Percentiles rank a stretch among this genome's conserved stretches.
phyloP scores from a whole-genome alignment of 305 asterid genomes.

The Stenogyne calaminthoides region DNA sequence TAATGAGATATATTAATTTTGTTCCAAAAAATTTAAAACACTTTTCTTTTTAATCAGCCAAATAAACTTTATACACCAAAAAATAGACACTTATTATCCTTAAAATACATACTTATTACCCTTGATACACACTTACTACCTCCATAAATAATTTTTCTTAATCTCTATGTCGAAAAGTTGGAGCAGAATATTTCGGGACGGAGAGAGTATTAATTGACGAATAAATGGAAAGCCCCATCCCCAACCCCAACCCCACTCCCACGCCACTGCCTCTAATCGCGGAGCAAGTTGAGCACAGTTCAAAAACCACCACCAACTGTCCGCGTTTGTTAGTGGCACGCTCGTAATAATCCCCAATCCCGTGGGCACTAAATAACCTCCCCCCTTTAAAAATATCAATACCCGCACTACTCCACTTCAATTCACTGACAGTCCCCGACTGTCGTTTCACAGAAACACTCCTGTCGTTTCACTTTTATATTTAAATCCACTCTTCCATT shows the following conservation, averaged over 20 bases:
- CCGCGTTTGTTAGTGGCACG: not conserved
- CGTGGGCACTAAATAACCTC: not conserved
- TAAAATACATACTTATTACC: too few relatives aligned
- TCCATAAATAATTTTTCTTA: too few relatives aligned
- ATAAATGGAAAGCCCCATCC: not conserved
- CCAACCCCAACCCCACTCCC: too few relatives aligned
- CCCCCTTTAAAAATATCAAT: constrained; percentile 28
- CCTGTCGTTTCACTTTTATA: not conserved
- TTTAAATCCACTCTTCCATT: not conserved
- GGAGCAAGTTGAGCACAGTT: not conserved
- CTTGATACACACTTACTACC: too few relatives aligned
- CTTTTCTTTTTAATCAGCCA: too few relatives aligned
- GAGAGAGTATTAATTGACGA: too few relatives aligned
- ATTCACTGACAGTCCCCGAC: constrained; percentile 34
- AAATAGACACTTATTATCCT: too few relatives aligned
- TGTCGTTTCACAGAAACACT: not conserved
- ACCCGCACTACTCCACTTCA: not conserved
- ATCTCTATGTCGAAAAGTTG: too few relatives aligned
- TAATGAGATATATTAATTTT: too few relatives aligned
- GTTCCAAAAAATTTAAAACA: too few relatives aligned
- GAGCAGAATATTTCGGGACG: too few relatives aligned
- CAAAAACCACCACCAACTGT: not conserved
- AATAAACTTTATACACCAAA: too few relatives aligned
- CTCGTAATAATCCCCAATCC: not conserved
- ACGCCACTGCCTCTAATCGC: not conserved